A percentile compares a stretch with the other conserved stretches of the same genome.
These are phyloP conservation scores for Solanum virginianum DNA, from an alignment of 257 asterid genomes.

Conservation along the genomic window DNA sequence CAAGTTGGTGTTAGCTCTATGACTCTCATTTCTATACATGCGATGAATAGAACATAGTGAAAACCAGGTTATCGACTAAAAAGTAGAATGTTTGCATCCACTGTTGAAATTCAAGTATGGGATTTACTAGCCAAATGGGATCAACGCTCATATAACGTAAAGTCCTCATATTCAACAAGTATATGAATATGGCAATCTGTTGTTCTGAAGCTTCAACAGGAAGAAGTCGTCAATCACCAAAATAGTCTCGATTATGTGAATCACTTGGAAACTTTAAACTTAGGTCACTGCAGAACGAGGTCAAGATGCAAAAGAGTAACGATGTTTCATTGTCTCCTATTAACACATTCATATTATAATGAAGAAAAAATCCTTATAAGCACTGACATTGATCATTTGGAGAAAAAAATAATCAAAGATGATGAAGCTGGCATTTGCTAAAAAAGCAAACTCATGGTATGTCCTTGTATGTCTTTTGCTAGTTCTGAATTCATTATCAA, in stretches of 20 bases:
- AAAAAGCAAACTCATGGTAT: background rate
- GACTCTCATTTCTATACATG: background rate
- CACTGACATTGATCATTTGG: background rate
- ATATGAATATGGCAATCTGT: background rate
- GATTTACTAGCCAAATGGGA: background rate
- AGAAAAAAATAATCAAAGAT: background rate
- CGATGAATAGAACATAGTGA: background rate
- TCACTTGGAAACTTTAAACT: background rate
- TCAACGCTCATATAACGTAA: background rate
- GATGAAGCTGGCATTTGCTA: background rate
- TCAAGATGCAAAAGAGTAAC: background rate
- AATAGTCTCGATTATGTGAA: background rate
- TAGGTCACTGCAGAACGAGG: background rate
- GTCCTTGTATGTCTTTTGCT: background rate
- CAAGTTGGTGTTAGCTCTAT: background rate
- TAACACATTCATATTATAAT: background rate
- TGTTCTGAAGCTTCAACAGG: background rate
- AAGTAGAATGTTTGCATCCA: background rate
- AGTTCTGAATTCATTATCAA: background rate
- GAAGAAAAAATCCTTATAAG: background rate
- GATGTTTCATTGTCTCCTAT: background rate
- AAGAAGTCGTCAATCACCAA: background rate
- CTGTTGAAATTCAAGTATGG: background rate
- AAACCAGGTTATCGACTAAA: background rate
- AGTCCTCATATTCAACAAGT: background rate